These are phyloP conservation scores for Penicillium flavigenum DNA, from an alignment of 495 filamentous ascomycete genomes.

Conservation along the genomic window DNA sequence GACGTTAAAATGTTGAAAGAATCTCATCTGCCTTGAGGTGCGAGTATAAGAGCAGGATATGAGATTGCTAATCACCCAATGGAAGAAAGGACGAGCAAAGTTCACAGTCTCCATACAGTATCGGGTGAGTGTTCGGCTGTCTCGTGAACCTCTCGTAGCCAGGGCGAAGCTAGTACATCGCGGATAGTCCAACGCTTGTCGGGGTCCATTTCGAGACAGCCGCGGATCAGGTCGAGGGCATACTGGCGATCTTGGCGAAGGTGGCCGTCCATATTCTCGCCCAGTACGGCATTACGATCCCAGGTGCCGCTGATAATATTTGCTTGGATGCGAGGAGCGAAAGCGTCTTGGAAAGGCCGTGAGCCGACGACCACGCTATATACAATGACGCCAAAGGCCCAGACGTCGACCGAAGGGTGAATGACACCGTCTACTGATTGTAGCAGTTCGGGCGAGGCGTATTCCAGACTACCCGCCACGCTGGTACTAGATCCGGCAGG, in stretches of 20 bases:
- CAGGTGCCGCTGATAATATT: constrained; percentile 64
- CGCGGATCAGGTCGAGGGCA: constrained; percentile 51
- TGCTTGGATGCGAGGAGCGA: constrained; percentile 57
- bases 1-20: neutral
- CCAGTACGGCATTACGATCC: constrained; percentile 53
- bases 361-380: constrained; percentile 64
- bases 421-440: constrained; percentile 48
- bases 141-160: constrained; percentile 49
- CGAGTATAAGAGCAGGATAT: constrained; percentile 1
- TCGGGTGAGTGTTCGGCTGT: constrained; percentile 27
- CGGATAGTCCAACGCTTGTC: constrained; percentile 54
- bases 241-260: constrained; percentile 34
- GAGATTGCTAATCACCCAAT: neutral
- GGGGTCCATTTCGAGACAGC: constrained; percentile 54
- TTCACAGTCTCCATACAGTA: constrained; percentile 40
- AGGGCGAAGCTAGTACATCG: constrained; percentile 53
- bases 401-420: constrained; percentile 62
- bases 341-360: constrained; percentile 64
- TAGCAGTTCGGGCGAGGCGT: constrained; percentile 63
- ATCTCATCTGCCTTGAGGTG: neutral
- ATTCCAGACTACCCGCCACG: constrained; percentile 64
- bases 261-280: constrained; percentile 24
- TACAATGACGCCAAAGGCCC: constrained; percentile 70
- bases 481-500: constrained; percentile 57
- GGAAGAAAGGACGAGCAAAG: neutral